Evolutionary conservation across 225 moss, liverwort and hornwort genomes (phyloP).

Genomic region (Ulota crispa): DNA sequence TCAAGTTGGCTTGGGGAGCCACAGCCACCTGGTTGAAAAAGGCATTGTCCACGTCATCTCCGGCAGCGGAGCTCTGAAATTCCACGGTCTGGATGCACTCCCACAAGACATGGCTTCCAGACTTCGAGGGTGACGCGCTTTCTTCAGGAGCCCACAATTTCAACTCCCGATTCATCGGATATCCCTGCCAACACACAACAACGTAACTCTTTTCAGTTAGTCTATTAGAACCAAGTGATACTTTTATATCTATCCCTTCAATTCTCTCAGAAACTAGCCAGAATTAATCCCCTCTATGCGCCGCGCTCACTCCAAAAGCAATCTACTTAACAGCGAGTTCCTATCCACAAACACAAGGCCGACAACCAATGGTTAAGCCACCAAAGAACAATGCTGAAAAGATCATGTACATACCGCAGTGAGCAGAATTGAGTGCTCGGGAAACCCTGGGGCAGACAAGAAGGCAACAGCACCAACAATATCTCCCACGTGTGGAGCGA

Average conservation of each 20-base stretch:
- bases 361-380: constrained; percentile 3
- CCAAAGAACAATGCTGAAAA: neutral
- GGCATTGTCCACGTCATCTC: constrained; percentile 64
- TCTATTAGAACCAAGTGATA: neutral
- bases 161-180: constrained; percentile 78
- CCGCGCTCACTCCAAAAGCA: neutral
- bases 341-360: neutral
- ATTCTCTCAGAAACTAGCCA: neutral
- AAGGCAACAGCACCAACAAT: constrained; percentile 89
- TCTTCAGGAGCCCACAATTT: constrained; percentile 89
- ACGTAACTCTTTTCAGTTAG: constrained; percentile 12
- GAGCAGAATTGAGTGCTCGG: constrained; percentile 75
- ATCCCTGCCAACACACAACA: constrained; percentile 57
- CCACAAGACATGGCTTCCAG: constrained; percentile 71
- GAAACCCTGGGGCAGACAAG: constrained; percentile 69
- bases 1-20: constrained; percentile 70
- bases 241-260: neutral
- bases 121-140: constrained; percentile 56
- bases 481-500: constrained; percentile 80
- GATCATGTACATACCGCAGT: constrained; percentile 64
- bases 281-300: neutral
- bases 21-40: constrained; percentile 97
- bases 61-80: constrained; percentile 74
- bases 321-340: neutral
- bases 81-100: constrained; percentile 85